Base-by-base conservation (phyloP, 805 yeast species). In the Starmerella floris region DNA sequence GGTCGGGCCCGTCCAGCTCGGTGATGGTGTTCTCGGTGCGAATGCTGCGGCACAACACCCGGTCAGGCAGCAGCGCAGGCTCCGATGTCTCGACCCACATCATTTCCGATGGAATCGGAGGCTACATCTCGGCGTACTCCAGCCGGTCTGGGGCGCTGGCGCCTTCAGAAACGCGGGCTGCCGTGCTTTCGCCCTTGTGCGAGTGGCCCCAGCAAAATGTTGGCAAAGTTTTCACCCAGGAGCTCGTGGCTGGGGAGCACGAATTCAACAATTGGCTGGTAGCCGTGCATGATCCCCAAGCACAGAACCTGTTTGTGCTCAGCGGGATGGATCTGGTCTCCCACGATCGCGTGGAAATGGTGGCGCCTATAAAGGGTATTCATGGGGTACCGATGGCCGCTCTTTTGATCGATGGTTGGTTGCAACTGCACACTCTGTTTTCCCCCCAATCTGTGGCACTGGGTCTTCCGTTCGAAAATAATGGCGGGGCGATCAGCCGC, bases 211-310 rank as follows among this genome's bases (percentile, higher is more conserved):
- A 40, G 35, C 5, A n/a, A 11, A 30, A 26, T 5, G 17, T 41
- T 4, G 51, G 51, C 30, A 23, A 17, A 2, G 41, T 44, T 4
- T 48, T 48, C 35, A 26, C 39, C 25, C 51, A 47, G 31, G 2
- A 25, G 11, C 35, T 45, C 5, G 5, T 31, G 37, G 8, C 15
- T n/a, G 38, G 15, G 20, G 13, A 9, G 9, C 4, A 5, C n/a
- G 36, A n/a, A 9, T 33, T 22, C 13, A 4, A 4, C 6, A 20
- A 33, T 15, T 33, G 21, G 21, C 33, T 44, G 20, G 31, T 43
- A 13, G 47, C 47, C 9, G 6, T 23, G 5, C 46, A 41, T 19
- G 52, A 49, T 30, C 35, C 43, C 17, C 35, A 11, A 1, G 30
- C 25, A 5, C n/a, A 22, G 6, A 3, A 6, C 1, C 20, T 47